Evolutionary conservation across 1,284 basidiomycete genomes (phyloP), one percentile per base, ranked within the genome.

Genomic region (Malassezia equina): DNA sequence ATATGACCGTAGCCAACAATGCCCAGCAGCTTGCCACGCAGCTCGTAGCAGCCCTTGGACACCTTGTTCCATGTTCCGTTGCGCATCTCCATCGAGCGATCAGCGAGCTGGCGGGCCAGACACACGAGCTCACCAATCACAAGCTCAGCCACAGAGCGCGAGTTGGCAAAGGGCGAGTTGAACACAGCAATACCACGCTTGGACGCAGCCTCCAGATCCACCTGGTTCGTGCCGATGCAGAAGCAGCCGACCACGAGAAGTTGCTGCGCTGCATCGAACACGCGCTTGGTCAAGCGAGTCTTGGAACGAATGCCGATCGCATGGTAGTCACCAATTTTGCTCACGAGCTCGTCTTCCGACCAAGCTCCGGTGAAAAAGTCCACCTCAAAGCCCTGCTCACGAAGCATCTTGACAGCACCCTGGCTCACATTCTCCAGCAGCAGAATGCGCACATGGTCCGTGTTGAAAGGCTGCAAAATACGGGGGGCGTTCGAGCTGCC

Each of bases 101-200:
- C 88, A 65, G 86, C 83, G 63, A 95, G 82, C 76, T 99, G 94
- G 36, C 94, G 86, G 12, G 94, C 94, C 60, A 99, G 84, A 6
- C 85, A 85, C 69, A 99, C 84, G 69, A 96, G 81, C 78, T 99
- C 94, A 59, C 84, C 82, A 75, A 99, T 85, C 75, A 99, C 94
- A 46, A 99, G 84, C 78, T 99, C 94, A 44, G 94, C 94, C 48
- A 99, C 94, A 0, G 93, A 96, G 61, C 94, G 88, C 39, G 94
- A 98, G 63, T 99, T 99, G 76, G 94, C 93, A 79, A 98, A 99
- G 29, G 94, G 94, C 12, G 93, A 98, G 78, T 99, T 99, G 82
- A 99, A 99, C 52, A 99, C 94, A 33, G 91, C 88, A 63, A 99
- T 88, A 65, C 94, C 94, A 54, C 86, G 84, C 57, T 83, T 83